Conservation (phyloP, 805 yeast genomes). For the Ogataea dorogensis region DNA sequence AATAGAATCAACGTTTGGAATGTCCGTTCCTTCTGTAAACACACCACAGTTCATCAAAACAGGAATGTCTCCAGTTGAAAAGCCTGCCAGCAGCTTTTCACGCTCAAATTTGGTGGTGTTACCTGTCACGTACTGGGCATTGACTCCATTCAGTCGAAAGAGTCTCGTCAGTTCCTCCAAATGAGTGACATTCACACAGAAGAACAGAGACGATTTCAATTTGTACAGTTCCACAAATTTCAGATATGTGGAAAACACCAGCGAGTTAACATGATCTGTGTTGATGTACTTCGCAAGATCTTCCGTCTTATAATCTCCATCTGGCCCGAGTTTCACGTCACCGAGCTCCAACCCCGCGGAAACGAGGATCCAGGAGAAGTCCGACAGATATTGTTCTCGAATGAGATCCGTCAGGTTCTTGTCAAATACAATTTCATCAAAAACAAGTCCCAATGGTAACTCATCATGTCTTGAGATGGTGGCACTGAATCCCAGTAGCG, state of each 20-base stretch:
- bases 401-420: constrained; percentile 66
- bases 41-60: constrained; percentile 87
- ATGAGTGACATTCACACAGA: constrained; percentile 75
- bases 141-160: constrained; percentile 59
- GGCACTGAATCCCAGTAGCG: constrained; percentile 84
- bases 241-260: constrained; percentile 53
- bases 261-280: constrained; percentile 49
- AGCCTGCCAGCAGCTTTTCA: constrained; percentile 50
- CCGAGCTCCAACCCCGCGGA: constrained; percentile 36
- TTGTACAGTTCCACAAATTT: constrained; percentile 40
- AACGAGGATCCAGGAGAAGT: constrained; percentile 63
- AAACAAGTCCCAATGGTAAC: constrained; percentile 50
- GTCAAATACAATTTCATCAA: constrained; percentile 75
- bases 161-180: constrained; percentile 50
- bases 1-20: constrained; percentile 82
- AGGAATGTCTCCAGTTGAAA: constrained; percentile 58
- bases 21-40: constrained; percentile 93
- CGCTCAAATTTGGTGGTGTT: constrained; percentile 55
- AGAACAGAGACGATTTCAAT: constrained; percentile 66
- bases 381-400: constrained; percentile 63
- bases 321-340: constrained; percentile 22
- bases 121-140: constrained; percentile 72
- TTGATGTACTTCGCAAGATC: constrained; percentile 57
- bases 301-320: constrained; percentile 54
- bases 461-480: constrained; percentile 80